Percentiles rank a stretch among this genome's conserved stretches.
phyloP scores from a whole-genome alignment of 2,329 filamentous ascomycete genomes.

The Scytalidium lignicola region DNA sequence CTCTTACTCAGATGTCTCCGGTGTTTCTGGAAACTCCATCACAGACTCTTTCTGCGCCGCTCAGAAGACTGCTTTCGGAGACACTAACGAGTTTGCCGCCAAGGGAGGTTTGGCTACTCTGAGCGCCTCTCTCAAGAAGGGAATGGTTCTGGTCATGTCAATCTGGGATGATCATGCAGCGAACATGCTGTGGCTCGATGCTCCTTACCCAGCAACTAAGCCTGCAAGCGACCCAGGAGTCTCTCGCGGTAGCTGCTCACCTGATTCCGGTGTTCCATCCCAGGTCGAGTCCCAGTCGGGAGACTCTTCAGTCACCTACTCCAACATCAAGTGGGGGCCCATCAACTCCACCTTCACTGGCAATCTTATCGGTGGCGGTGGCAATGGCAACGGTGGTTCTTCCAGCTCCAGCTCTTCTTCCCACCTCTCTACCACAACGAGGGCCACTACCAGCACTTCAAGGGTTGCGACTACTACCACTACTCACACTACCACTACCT shows the following conservation, averaged over 20 bases:
- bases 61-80: conserved; percentile 51
- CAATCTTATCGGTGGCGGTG: neutral
- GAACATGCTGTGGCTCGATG: conserved; percentile 74
- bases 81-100: conserved; percentile 45
- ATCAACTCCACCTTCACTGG: conserved; percentile 25
- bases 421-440: neutral
- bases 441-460: conserved; percentile 1
- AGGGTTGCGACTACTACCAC: neutral
- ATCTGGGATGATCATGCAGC: conserved; percentile 53
- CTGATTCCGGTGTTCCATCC: conserved; percentile 44
- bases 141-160: conserved; percentile 61
- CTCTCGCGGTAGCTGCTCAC: conserved; percentile 49
- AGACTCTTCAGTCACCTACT: conserved; percentile 37
- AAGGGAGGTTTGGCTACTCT: conserved; percentile 53
- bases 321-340: conserved; percentile 30
- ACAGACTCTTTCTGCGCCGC: conserved; percentile 51
- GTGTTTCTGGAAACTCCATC: conserved; percentile 47
- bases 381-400: neutral
- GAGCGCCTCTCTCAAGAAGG: conserved; percentile 45
- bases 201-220: conserved; percentile 50
- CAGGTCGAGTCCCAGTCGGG: conserved; percentile 43
- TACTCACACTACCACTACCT: neutral
- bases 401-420: neutral
- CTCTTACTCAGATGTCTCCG: conserved; percentile 38
- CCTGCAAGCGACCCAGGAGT: conserved; percentile 41